Evolutionary conservation across 2,329 filamentous ascomycete genomes (phyloP).

Genomic region (Lasiodiplodia gonubiensis): DNA sequence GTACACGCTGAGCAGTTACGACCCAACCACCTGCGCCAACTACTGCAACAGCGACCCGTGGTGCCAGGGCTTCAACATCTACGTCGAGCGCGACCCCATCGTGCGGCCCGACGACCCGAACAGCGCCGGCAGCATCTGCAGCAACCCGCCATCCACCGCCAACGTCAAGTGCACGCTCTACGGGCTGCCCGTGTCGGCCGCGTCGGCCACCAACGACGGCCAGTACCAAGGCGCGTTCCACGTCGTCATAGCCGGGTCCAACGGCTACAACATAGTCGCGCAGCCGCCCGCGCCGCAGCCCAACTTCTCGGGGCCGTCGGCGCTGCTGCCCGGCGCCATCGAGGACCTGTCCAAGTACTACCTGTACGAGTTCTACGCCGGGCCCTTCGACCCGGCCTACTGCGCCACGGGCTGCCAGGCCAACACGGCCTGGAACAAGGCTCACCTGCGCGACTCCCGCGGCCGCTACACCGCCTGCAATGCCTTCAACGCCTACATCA

Average conservation of each 20-base stretch:
- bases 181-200: slow-evolving; percentile 34
- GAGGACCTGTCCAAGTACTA: too few species aligned
- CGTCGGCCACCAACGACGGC: slow-evolving; percentile 37
- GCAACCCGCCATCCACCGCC: slow-evolving; percentile 28
- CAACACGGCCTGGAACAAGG: too few species aligned
- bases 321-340: too few species aligned
- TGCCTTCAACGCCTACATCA: too few species aligned
- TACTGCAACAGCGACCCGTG: slow-evolving; percentile 27
- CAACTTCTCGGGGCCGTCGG: too few species aligned
- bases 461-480: too few species aligned
- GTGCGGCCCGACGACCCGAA: slow-evolving; percentile 18
- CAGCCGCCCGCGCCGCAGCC: too few species aligned
- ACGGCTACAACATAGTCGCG: slow-evolving; percentile 10
- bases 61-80: slow-evolving; percentile 36
- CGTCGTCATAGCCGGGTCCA: slow-evolving; percentile 32
- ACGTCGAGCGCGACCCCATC: slow-evolving; percentile 33
- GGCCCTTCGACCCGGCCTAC: too few species aligned
- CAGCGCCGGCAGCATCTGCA: slow-evolving; percentile 25
- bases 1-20: slow-evolving; percentile 28
- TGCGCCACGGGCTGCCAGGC: too few species aligned
- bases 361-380: too few species aligned
- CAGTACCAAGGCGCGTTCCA: slow-evolving; percentile 34
- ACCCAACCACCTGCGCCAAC: slow-evolving; percentile 28
- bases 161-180: slow-evolving; percentile 41
- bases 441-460: too few species aligned